Percentiles rank a stretch among this genome's conserved stretches.
Evolutionary conservation across 805 yeast species (phyloP).

Genomic region (Kuraishia ogatae): DNA sequence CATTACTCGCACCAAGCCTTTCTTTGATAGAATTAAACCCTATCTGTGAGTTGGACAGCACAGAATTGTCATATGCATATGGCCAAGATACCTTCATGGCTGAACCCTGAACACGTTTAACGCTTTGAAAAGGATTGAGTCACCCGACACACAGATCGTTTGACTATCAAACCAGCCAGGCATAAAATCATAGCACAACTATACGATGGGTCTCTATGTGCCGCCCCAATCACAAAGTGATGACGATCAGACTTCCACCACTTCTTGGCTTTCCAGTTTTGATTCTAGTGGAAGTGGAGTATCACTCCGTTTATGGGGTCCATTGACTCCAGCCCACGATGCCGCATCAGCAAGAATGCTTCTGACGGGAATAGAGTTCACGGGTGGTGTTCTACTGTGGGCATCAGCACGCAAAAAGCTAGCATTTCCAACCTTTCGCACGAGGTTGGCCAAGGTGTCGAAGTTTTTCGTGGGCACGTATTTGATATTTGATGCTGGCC

Average conservation of each 20-base stretch:
- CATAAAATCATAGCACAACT: not conserved
- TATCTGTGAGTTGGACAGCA: no score
- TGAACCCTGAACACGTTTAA: no score
- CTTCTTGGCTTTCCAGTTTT: not conserved
- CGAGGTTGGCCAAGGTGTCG: not conserved
- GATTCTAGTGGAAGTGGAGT: not conserved
- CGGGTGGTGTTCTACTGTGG: conserved; percentile 12
- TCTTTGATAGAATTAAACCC: no score
- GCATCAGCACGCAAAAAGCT: not conserved
- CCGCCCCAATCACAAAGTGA: not conserved
- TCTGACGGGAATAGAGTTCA: conserved; percentile 17
- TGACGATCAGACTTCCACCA: not conserved
- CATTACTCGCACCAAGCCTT: no score
- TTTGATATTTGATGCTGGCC: conserved; percentile 2
- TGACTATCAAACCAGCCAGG: no score
- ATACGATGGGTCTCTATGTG: not conserved
- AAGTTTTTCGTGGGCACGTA: not conserved
- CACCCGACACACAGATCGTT: no score
- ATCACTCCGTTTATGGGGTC: conserved; percentile 19
- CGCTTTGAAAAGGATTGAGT: no score
- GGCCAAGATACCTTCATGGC: no score
- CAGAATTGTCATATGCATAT: no score
- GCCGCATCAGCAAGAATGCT: conserved; percentile 15
- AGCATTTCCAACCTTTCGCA: not conserved
- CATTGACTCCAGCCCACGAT: conserved; percentile 27